These are phyloP conservation scores for Pistacia integerrima DNA, from an alignment of 345 rosid species.

Conservation along the genomic window DNA sequence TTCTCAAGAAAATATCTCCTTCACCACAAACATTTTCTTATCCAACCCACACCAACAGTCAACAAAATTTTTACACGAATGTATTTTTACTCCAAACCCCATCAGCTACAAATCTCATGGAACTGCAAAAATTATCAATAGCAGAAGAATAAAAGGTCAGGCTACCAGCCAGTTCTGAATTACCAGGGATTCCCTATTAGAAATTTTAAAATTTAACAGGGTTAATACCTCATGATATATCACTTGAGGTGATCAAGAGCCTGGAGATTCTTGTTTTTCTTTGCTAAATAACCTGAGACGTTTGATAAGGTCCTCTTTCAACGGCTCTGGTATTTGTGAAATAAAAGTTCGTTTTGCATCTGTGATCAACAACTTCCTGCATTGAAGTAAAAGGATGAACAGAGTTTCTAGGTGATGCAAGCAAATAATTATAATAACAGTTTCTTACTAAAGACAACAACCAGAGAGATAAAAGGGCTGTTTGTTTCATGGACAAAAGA, in stretches of 20 bases:
- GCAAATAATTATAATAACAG: not conserved
- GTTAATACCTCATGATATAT: constrained; percentile 13
- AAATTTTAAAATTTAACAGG: constrained; percentile 3
- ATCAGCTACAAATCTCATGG: constrained; percentile 2
- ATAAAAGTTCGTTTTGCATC: constrained; percentile 61
- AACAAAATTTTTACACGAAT: constrained; percentile 22
- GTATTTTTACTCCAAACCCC: constrained; percentile 6
- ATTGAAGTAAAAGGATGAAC: constrained; percentile 2
- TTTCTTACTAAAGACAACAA: too few relatives aligned
- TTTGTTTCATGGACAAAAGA: not conserved
- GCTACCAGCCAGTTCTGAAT: not conserved
- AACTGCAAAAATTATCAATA: constrained; percentile 34
- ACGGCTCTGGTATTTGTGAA: constrained; percentile 63
- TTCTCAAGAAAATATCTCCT: constrained; percentile 21
- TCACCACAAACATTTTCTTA: not conserved
- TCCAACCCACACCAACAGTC: constrained; percentile 7
- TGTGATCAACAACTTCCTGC: constrained; percentile 71
- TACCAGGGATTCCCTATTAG: not conserved
- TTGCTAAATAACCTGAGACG: constrained; percentile 50
- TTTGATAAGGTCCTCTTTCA: constrained; percentile 70
- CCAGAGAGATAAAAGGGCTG: not conserved
- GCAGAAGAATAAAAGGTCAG: not conserved
- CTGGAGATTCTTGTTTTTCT: constrained; percentile 32
- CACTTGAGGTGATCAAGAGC: constrained; percentile 27
- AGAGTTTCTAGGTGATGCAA: not conserved